Base-by-base conservation (phyloP, 192 early-diverging fungal species). In the Coemansia sp. region DNA sequence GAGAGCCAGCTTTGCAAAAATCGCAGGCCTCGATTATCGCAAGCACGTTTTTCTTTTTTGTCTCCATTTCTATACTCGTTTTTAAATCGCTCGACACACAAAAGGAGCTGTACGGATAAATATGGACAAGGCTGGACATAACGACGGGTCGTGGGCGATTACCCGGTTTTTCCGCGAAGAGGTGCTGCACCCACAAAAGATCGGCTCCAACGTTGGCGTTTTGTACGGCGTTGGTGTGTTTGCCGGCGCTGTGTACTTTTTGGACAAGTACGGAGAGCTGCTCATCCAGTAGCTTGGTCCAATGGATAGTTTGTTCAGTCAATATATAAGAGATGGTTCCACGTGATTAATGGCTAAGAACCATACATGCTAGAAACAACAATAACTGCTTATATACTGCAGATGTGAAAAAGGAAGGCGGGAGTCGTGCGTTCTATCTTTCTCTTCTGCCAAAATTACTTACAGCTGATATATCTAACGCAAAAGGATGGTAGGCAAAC, bases 141-240 rank as follows among this genome's bases (percentile, higher is more conserved):
- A 72, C 64, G 69, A 75, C 74, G 64, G 54, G 29, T 69, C 69
- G 29, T 82, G 79, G 79, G 74, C 79, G 9, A 64, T 82, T 35
- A 73, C 70, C 9, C 73, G 79, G 25, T 82, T 82, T 58, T 47
- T 82, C 67, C 65, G 67, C 55, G 64, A 82, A 14, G 79, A 82
- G 65, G 38, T 82, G 35, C 64, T 82, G 50, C 48, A 72, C 70
- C 32, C 79, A 2, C 32, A 64, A 27, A 82, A 76, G 65, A 15
- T 76, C 43, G 57, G 56, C 39, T 58, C 66, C 35, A 82, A 82
- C 61, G 29, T 82, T n/a, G 67, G 67, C 57, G 67, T 82, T 23
- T 45, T 76, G 53, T 82, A 82, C 67, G 79, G 73, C 57, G 79
- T 67, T 5, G 45, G 73, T 57, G 79, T 76, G 47, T 82, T 82